Base-by-base conservation (phyloP, 257 asterid genomes). In the Jasminum sambac region DNA sequence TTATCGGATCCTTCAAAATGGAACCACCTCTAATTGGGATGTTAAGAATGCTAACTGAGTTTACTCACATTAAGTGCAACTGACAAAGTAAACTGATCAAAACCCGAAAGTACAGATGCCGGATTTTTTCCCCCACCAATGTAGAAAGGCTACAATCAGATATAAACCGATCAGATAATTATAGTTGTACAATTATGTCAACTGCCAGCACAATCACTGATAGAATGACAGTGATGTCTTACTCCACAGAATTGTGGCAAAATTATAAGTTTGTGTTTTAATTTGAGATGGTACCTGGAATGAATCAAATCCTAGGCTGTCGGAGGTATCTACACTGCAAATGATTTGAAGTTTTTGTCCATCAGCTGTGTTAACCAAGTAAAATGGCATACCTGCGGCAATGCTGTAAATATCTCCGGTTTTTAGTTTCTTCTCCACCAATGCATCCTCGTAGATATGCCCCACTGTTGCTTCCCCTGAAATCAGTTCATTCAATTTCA, bases 401-500 rank as follows among this genome's bases (percentile, higher is more conserved):
- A 94, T 83, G 40, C 88, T 74, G 69, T 88, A 91, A 5, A 94
- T 73, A 80, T 94, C 99, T 19, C 99, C 99, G 21, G 74, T 64
- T 76, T 76, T 86, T 71, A 94, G 41, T 36, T 1, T 58, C 75
- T 71, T 89, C 59, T 94, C 99, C 68, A 81, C 91, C 24, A 89
- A 78, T 21, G 85, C 85, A 79, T 88, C 98, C 64, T 90, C 83
- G 83, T 88, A 83, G 36, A 94, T 85, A 62, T 83, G 82, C 23
- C 99, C 99, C 34, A 94, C 72, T 78, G 79, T 89, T 39, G 88
- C 96, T 64, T 80, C 95, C 52, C 99, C 99, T 94, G 86, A 83
- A 80, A 2, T 8, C 21, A 30, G 4, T 37, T 21, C 26, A 17
- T 67, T 42, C 41, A 43, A 36, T 19, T 19, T 52, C 8, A 36